phyloP scores from a whole-genome alignment of 2,329 filamentous ascomycete genomes.

The Aureobasidium musti region DNA sequence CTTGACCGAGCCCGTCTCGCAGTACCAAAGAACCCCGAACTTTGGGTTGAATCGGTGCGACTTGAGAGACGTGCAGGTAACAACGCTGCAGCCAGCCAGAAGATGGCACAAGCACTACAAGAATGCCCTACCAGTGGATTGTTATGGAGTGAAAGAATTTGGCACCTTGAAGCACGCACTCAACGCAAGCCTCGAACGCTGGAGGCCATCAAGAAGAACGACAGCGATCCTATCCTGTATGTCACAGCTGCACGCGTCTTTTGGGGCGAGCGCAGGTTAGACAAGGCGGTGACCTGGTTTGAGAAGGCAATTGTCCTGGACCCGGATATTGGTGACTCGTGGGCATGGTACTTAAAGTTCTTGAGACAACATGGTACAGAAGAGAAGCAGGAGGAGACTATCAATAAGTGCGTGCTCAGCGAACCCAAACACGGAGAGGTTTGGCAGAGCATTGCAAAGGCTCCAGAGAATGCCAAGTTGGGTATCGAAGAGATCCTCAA shows the following conservation, averaged over 20 bases:
- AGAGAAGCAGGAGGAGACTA: slow-evolving; percentile 84
- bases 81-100: slow-evolving; percentile 75
- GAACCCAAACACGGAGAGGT: slow-evolving; percentile 92
- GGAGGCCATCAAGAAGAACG: slow-evolving; percentile 95
- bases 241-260: slow-evolving; percentile 93
- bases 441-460: slow-evolving; percentile 85
- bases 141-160: slow-evolving; percentile 92
- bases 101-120: slow-evolving; percentile 92
- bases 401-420: slow-evolving; percentile 75
- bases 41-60: slow-evolving; percentile 93
- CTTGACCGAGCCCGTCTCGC: slow-evolving; percentile 88
- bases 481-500: slow-evolving; percentile 78
- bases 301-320: slow-evolving; percentile 91
- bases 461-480: slow-evolving; percentile 76
- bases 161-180: slow-evolving; percentile 86
- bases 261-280: slow-evolving; percentile 88
- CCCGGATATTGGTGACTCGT: slow-evolving; percentile 83
- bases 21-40: slow-evolving; percentile 76
- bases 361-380: slow-evolving; percentile 87
- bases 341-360: slow-evolving; percentile 99
- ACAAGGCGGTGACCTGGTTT: slow-evolving; percentile 96
- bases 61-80: slow-evolving; percentile 89
- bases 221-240: slow-evolving; percentile 86
- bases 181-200: slow-evolving; percentile 88
- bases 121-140: slow-evolving; percentile 85